Evolutionary conservation across 352 stramenopile species (phyloP).

Genomic region (Pythium scleroteichum): DNA sequence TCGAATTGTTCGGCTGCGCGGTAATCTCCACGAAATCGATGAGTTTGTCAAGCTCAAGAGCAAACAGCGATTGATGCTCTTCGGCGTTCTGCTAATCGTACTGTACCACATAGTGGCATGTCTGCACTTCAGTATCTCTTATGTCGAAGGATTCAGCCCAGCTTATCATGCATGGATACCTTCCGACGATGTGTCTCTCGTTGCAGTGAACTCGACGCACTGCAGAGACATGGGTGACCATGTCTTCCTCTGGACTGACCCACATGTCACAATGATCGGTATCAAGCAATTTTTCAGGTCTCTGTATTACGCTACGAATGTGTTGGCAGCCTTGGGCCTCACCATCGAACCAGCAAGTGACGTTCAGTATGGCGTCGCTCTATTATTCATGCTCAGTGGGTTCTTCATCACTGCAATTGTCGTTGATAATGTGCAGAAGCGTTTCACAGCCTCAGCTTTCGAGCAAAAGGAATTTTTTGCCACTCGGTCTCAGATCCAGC

Average conservation of each 20-base stretch:
- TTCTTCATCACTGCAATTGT: constrained; percentile 76
- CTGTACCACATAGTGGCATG: constrained; percentile 65
- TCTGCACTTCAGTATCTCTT: constrained; percentile 59
- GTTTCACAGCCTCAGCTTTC: constrained; percentile 68
- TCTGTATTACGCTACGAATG: constrained; percentile 63
- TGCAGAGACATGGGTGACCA: constrained; percentile 29
- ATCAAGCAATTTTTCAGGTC: constrained; percentile 63
- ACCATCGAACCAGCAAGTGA: constrained; percentile 56
- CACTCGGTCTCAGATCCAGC: constrained; percentile 54
- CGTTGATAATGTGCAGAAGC: constrained; percentile 78
- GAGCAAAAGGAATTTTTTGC: constrained; percentile 79
- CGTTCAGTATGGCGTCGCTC: constrained; percentile 46
- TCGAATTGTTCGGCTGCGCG: constrained; percentile 33
- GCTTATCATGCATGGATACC: constrained; percentile 46
- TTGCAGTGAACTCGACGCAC: constrained; percentile 35
- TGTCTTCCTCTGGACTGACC: constrained; percentile 28
- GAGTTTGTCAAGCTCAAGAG: constrained; percentile 47
- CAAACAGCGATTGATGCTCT: constrained; percentile 49
- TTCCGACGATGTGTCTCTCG: constrained; percentile 46
- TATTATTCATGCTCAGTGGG: constrained; percentile 70
- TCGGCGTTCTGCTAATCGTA: constrained; percentile 48
- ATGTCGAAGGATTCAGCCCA: constrained; percentile 59
- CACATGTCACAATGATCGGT: constrained; percentile 27
- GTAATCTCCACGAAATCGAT: constrained; percentile 51
- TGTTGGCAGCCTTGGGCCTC: constrained; percentile 46